Conservation (phyloP, 495 filamentous ascomycete species). For the Massariosphaeria phaeospora region DNA sequence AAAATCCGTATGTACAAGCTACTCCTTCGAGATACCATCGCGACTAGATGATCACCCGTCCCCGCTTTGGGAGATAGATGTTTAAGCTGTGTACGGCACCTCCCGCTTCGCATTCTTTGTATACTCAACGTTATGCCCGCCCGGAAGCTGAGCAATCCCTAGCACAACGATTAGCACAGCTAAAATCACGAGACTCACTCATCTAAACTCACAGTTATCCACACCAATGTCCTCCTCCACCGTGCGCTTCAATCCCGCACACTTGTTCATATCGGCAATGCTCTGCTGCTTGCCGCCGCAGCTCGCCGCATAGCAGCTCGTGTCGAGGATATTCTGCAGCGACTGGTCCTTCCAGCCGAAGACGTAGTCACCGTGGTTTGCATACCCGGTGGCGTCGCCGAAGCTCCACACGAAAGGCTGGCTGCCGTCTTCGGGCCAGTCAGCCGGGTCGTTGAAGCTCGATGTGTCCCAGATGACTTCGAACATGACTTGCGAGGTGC, state of each 20-base stretch:
- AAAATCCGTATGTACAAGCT: too few relatives aligned
- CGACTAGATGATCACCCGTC: too few relatives aligned
- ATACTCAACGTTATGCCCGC: constrained; percentile 1
- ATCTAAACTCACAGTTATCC: constrained; percentile 28
- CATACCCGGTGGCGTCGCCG: constrained; percentile 26
- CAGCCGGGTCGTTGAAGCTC: constrained; percentile 15
- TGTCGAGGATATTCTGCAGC: constrained; percentile 35
- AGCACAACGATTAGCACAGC: not conserved
- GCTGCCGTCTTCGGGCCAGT: constrained; percentile 26
- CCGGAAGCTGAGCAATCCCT: constrained; percentile 9
- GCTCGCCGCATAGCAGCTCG: constrained; percentile 43
- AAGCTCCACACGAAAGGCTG: constrained; percentile 30
- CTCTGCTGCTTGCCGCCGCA: constrained; percentile 45
- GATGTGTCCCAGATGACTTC: constrained; percentile 30
- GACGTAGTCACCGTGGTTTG: constrained; percentile 45
- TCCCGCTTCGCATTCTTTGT: too few relatives aligned
- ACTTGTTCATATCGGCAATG: constrained; percentile 45
- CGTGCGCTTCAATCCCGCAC: constrained; percentile 41
- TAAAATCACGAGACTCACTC: not conserved
- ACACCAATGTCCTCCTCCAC: constrained; percentile 47
- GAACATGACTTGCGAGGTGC: constrained; percentile 27
- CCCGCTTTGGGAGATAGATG: too few relatives aligned
- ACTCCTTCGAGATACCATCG: too few relatives aligned
- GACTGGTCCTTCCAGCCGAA: constrained; percentile 30
- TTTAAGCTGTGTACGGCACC: too few relatives aligned